A percentile compares a stretch with the other conserved stretches of the same genome.
These are phyloP conservation scores for Rhodotorula diobovata DNA, from an alignment of 768 basidiomycete genomes.

Conservation along the genomic window DNA sequence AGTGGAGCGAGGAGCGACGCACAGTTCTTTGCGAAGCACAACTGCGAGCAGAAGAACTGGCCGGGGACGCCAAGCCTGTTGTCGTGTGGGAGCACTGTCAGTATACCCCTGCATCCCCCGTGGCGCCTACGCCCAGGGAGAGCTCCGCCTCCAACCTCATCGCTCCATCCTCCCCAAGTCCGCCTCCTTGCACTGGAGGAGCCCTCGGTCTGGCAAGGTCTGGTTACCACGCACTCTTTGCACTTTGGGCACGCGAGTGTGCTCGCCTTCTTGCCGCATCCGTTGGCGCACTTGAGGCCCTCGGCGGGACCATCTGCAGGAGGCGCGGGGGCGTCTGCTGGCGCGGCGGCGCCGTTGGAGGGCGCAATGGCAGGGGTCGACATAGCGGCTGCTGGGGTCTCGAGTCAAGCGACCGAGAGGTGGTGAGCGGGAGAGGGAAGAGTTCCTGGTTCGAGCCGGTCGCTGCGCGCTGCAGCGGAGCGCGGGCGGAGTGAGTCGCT, in stretches of 20 bases:
- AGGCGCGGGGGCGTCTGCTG: background rate
- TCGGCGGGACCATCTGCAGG: too few relatives aligned
- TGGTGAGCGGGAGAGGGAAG: too few relatives aligned
- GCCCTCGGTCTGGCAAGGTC: background rate
- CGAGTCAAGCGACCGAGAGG: too few relatives aligned
- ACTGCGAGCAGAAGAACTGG: constrained; percentile 20
- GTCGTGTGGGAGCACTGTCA: background rate
- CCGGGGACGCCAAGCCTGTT: constrained; percentile 11
- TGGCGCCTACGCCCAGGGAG: background rate
- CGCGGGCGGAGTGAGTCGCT: too few relatives aligned
- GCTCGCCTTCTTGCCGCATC: constrained; percentile 18
- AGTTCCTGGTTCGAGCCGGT: too few relatives aligned
- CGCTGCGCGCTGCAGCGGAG: too few relatives aligned
- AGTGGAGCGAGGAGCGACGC: background rate
- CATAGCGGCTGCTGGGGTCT: too few relatives aligned
- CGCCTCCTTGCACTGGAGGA: too few relatives aligned
- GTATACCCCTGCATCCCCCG: too few relatives aligned
- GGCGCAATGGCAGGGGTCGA: background rate
- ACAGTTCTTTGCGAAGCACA: constrained; percentile 33
- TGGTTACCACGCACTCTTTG: constrained; percentile 2
- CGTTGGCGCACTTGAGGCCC: constrained; percentile 7
- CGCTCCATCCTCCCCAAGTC: background rate
- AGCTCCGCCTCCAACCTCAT: background rate
- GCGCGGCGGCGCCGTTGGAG: background rate
- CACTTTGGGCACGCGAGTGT: constrained; percentile 24